Evolutionary conservation across 1,284 basidiomycete species (phyloP), one percentile per base, ranked within the genome.

Genomic region (Kalmanozyma brasiliensis): DNA sequence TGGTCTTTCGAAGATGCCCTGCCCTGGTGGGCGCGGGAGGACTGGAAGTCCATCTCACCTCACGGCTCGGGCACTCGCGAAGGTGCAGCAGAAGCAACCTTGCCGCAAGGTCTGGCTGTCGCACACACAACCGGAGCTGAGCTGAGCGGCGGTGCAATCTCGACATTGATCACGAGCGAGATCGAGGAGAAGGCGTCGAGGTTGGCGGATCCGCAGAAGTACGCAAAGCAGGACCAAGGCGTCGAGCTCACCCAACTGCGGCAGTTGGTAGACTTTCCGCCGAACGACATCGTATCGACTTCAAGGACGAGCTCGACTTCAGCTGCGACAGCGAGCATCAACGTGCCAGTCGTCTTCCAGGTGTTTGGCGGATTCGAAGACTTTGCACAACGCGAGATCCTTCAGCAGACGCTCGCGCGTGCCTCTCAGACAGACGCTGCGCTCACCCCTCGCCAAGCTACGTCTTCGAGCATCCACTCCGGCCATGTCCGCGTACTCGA

Each of bases 1-100:
- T 82, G 80, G 80, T 60, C 60, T 8, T 82, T 75, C 45, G 70
- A 82, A 45, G 80, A 82, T 37, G 68, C 71, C 23, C 53, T 82
- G 55, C 80, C 80, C 1, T 81, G 78, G 79, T 82, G 80, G 80
- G 79, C 80, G 5, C 36, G 64, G 13, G 63, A 61, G 7, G 67
- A 75, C 32, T 79, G 78, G 78, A 53, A 47, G 42, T 47, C 49
- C 8, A 52, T 60, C 35, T 30, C 48, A 11, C 66, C 55, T 8
- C 42, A 56, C 11, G 47, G 57, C 0, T 53, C 48, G 14, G 49
- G 60, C 8, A 40, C 52, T 5, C 30, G 19, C 1, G 22, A 29
- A 16, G 66, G 42, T 9, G 45, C 23, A 16, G 36, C 42, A 23
- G 56, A 69, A 24, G 57, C 62, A 1, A 58, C 49, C 16, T 34